Conservation (phyloP, 1,139 yeast genomes). For the Pneumocystis murina region DNA sequence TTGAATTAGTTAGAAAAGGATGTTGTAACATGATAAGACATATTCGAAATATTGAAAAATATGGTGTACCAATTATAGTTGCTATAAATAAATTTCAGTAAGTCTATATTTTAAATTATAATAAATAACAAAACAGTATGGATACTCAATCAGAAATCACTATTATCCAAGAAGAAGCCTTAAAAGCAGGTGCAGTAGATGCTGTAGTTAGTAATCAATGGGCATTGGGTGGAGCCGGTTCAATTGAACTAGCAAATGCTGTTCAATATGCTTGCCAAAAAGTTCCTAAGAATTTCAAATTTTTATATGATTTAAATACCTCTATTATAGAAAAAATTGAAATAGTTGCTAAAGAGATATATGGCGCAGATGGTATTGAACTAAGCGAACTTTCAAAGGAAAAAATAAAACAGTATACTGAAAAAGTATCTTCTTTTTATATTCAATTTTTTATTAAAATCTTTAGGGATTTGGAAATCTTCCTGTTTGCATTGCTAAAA, state of each 20-base stretch:
- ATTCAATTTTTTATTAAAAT: neutral
- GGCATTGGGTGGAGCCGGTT: conserved; percentile 97
- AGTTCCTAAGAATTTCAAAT: conserved; percentile 41
- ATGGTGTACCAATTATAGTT: conserved; percentile 87
- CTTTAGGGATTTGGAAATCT: conserved; percentile 62
- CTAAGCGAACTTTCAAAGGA: conserved; percentile 69
- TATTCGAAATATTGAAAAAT: conserved; percentile 68
- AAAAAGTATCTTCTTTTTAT: conserved; percentile 29
- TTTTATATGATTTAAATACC: conserved; percentile 53
- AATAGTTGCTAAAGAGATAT: conserved; percentile 76
- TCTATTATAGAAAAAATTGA: conserved; percentile 72
- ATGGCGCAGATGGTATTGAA: conserved; percentile 86
- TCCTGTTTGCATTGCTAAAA: conserved; percentile 95
- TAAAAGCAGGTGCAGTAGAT: conserved; percentile 87
- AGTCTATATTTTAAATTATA: neutral
- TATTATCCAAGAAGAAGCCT: conserved; percentile 65
- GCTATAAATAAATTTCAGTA: conserved; percentile 80
- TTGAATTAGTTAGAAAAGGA: conserved; percentile 68
- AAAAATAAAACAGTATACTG: conserved; percentile 70
- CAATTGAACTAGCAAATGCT: conserved; percentile 73
- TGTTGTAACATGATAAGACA: conserved; percentile 87
- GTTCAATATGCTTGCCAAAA: conserved; percentile 59
- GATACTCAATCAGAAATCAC: conserved; percentile 77
- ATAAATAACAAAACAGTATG: conserved; percentile 21
- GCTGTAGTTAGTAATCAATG: conserved; percentile 94